These are phyloP conservation scores for Apiosordaria backusii DNA, from an alignment of 495 filamentous ascomycete species.

Conservation along the genomic window DNA sequence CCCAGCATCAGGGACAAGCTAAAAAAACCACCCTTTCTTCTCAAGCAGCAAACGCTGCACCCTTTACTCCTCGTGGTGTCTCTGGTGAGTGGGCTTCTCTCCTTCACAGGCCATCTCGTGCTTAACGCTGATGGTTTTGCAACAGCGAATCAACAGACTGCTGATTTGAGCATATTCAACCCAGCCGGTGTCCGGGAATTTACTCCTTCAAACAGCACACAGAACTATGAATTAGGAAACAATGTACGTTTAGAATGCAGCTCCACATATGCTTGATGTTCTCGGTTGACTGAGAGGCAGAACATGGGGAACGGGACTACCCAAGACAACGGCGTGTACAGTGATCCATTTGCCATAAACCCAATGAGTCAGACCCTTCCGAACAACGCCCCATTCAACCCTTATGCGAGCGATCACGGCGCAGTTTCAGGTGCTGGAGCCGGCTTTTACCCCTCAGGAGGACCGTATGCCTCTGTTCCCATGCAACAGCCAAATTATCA, in stretches of 20 bases:
- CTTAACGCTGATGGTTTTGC: constrained; percentile 12
- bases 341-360: constrained; percentile 60
- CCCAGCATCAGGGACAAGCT: constrained; percentile 34
- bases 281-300: background rate
- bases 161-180: constrained; percentile 41
- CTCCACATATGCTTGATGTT: background rate
- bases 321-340: constrained; percentile 32
- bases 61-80: constrained; percentile 71
- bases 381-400: constrained; percentile 53
- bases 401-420: constrained; percentile 60
- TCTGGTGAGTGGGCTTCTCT: constrained; percentile 33
- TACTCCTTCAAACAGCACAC: constrained; percentile 49
- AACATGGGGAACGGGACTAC: constrained; percentile 13
- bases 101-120: background rate
- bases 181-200: constrained; percentile 69
- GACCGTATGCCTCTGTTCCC: constrained; percentile 43
- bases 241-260: constrained; percentile 48
- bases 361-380: constrained; percentile 51
- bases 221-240: constrained; percentile 62
- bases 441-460: constrained; percentile 47
- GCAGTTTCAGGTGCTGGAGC: constrained; percentile 46
- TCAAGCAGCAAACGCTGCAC: constrained; percentile 82
- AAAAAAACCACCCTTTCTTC: constrained; percentile 73
- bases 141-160: constrained; percentile 37
- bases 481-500: constrained; percentile 86